These are phyloP conservation scores for Malassezia psittaci DNA, from an alignment of 1,284 basidiomycete species.

Conservation along the genomic window DNA sequence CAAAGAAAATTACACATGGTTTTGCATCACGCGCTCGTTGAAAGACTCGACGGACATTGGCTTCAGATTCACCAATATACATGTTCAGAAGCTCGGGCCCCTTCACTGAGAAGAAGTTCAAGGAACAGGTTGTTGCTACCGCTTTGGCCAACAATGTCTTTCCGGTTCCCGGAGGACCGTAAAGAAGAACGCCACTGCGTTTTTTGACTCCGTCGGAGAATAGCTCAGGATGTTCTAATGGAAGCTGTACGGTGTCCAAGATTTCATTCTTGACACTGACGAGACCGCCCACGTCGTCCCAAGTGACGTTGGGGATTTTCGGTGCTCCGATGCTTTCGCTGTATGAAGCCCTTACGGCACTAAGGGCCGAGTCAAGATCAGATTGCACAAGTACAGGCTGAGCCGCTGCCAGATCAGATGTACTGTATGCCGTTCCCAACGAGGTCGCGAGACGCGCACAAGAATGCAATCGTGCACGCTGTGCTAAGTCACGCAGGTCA, in stretches of 20 bases:
- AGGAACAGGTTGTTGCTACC: slow-evolving; percentile 58
- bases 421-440: slow-evolving; percentile 21
- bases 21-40: slow-evolving; percentile 50
- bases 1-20: slow-evolving; percentile 52
- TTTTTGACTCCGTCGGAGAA: slow-evolving; percentile 90
- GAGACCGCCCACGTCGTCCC: slow-evolving; percentile 95
- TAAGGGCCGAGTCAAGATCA: slow-evolving; percentile 67
- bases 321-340: slow-evolving; percentile 90
- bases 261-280: slow-evolving; percentile 83
- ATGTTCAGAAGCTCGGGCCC: slow-evolving; percentile 52
- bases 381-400: slow-evolving; percentile 57
- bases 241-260: slow-evolving; percentile 90
- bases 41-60: slow-evolving; percentile 51
- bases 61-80: slow-evolving; percentile 52
- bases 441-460: slow-evolving; percentile 52
- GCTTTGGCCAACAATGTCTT: slow-evolving; percentile 52
- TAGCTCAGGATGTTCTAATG: slow-evolving; percentile 83
- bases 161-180: slow-evolving; percentile 51
- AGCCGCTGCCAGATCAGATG: slow-evolving; percentile 46
- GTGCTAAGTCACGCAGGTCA: slow-evolving; percentile 67
- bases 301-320: slow-evolving; percentile 87
- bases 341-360: slow-evolving; percentile 67
- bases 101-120: slow-evolving; percentile 52
- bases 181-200: slow-evolving; percentile 60
- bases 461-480: slow-evolving; percentile 58